Percentiles rank a stretch among this genome's conserved stretches.
Conservation (phyloP, 2,329 filamentous ascomycete genomes). For the Fusarium austroafricanum region DNA sequence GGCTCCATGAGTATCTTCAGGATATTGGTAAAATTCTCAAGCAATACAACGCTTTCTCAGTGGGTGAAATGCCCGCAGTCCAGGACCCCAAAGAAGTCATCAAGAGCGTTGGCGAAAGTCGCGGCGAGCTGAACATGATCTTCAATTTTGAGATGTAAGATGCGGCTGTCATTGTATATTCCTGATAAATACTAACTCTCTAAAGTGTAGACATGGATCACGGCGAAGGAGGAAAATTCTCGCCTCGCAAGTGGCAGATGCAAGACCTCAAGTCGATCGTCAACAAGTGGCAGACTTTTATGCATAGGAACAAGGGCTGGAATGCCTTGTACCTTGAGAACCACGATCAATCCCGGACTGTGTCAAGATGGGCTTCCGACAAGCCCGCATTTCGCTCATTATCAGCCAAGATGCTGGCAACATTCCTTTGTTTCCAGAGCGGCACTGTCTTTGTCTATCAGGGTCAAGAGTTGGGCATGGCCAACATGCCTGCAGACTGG, state of each 20-base stretch:
- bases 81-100: constrained; percentile 65
- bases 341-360: constrained; percentile 69
- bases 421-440: constrained; percentile 51
- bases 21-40: constrained; percentile 69
- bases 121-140: constrained; percentile 69
- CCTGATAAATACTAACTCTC: not conserved
- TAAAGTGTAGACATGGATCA: constrained; percentile 63
- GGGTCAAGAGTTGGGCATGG: constrained; percentile 70
- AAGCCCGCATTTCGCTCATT: constrained; percentile 38
- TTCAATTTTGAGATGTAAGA: constrained; percentile 66
- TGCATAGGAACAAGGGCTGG: constrained; percentile 62
- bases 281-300: constrained; percentile 57
- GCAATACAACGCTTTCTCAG: constrained; percentile 68
- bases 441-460: constrained; percentile 71
- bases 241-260: constrained; percentile 26
- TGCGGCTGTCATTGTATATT: accelerated
- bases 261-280: constrained; percentile 44
- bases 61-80: constrained; percentile 72
- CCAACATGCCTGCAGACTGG: constrained; percentile 64
- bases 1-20: constrained; percentile 70
- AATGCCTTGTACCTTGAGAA: constrained; percentile 72
- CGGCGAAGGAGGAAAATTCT: constrained; percentile 54
- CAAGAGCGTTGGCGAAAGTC: constrained; percentile 61
- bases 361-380: constrained; percentile 60
- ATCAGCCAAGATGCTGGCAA: constrained; percentile 65